phyloP scores from a whole-genome alignment of 371 early-diverging fungal species.

The Chytridiales sp. region DNA sequence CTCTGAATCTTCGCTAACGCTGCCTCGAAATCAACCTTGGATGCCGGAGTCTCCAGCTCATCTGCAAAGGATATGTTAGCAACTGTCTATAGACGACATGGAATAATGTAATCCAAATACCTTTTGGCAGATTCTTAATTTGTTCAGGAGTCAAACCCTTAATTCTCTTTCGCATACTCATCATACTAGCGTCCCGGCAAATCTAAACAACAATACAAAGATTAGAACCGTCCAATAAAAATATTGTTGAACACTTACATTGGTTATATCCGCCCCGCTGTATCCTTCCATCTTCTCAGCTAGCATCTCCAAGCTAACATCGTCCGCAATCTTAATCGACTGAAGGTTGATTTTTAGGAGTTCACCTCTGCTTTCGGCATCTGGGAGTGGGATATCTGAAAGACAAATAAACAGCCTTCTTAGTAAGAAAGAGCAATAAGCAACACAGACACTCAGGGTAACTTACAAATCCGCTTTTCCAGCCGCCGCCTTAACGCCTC shows the following conservation, averaged over 20 bases:
- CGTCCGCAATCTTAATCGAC: conserved; percentile 37
- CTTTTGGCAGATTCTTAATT: conserved; percentile 49
- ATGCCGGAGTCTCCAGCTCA: conserved; percentile 50
- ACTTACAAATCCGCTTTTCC: conserved; percentile 57
- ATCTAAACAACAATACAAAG: conserved; percentile 34
- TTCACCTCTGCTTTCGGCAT: conserved; percentile 45
- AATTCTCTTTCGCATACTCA: conserved; percentile 57
- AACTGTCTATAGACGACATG: conserved; percentile 18
- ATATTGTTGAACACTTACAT: conserved; percentile 28
- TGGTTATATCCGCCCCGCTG: conserved; percentile 60
- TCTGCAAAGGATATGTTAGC: conserved; percentile 31
- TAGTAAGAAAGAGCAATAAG: background rate
- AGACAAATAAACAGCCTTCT: background rate
- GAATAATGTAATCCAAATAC: conserved; percentile 14
- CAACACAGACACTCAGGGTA: background rate
- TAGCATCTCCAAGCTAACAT: conserved; percentile 46
- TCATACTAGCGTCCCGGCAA: conserved; percentile 60
- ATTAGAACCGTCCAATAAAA: background rate
- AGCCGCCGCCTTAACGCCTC: conserved; percentile 55
- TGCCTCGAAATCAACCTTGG: conserved; percentile 46
- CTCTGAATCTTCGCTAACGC: conserved; percentile 51
- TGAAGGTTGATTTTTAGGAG: conserved; percentile 49
- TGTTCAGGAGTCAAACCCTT: conserved; percentile 52
- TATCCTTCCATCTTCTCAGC: conserved; percentile 52
- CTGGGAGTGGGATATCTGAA: conserved; percentile 60